A percentile compares a stretch with the other conserved stretches of the same genome.
These are phyloP conservation scores for Dunaliella sp. DNA, from an alignment of 139 green algal species.

Conservation along the genomic window DNA sequence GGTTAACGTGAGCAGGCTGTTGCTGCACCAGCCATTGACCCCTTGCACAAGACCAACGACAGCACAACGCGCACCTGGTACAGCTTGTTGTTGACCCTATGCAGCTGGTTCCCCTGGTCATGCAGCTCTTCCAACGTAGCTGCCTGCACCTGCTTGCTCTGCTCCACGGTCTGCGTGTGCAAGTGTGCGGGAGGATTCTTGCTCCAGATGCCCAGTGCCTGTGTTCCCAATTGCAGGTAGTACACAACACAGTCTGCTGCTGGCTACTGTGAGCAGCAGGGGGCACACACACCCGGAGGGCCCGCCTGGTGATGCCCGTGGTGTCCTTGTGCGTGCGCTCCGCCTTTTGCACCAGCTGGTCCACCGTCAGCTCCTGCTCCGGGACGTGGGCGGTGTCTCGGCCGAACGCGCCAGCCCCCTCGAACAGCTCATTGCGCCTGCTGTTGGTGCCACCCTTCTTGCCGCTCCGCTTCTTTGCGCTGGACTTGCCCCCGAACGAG, in stretches of 20 bases:
- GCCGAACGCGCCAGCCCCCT: not conserved
- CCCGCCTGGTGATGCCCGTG: constrained; percentile 28
- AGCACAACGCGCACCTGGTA: constrained; percentile 24
- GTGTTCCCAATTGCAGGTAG: no score
- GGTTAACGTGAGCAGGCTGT: not conserved
- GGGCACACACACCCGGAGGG: constrained; percentile 21
- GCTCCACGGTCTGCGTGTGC: constrained; percentile 46
- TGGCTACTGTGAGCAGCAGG: no score
- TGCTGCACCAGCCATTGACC: not conserved
- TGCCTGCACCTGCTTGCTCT: constrained; percentile 45
- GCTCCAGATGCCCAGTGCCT: no score
- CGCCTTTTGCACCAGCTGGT: constrained; percentile 38
- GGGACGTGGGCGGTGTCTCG: not conserved
- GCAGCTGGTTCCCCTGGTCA: constrained; percentile 39
- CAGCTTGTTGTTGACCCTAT: constrained; percentile 30
- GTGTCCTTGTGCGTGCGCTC: constrained; percentile 41
- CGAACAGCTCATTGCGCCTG: not conserved
- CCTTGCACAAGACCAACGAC: not conserved
- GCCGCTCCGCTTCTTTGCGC: no score
- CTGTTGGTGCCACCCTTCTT: not conserved
- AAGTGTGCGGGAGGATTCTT: no score
- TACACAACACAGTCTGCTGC: no score
- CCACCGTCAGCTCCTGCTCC: constrained; percentile 3
- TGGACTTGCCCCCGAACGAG: no score
- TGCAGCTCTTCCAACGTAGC: constrained; percentile 31